These are phyloP conservation scores for Podaxis sp. DNA, from an alignment of 768 basidiomycete species.

Conservation along the genomic window DNA sequence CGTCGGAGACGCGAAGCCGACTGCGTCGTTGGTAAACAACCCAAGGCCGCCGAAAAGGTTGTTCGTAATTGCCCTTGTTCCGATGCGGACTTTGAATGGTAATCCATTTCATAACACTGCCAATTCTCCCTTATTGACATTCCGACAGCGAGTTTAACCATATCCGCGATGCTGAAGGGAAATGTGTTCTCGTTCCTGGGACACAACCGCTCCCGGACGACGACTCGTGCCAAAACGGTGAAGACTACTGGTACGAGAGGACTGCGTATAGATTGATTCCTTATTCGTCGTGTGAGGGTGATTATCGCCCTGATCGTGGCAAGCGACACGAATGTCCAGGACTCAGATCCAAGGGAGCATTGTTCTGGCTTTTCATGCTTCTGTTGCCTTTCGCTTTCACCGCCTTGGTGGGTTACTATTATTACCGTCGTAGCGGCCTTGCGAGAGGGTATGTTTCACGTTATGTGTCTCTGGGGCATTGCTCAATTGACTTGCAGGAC, in stretches of 20 bases:
- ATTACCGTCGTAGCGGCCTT: constrained; percentile 70
- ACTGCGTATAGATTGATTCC: constrained; percentile 91
- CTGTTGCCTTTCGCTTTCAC: constrained; percentile 78
- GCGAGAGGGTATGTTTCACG: constrained; percentile 63
- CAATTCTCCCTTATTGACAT: neutral
- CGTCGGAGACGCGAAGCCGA: constrained; percentile 77
- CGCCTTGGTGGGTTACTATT: constrained; percentile 76
- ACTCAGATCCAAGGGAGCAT: constrained; percentile 60
- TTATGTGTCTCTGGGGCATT: neutral
- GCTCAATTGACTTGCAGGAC: constrained; percentile 40
- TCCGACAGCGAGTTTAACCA: constrained; percentile 89
- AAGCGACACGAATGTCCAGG: constrained; percentile 78
- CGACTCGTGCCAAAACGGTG: constrained; percentile 55
- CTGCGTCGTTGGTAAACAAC: constrained; percentile 79
- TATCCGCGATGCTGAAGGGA: constrained; percentile 59
- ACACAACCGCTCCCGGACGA: constrained; percentile 62
- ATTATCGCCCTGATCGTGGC: constrained; percentile 77
- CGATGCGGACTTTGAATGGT: constrained; percentile 92
- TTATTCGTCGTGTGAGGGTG: constrained; percentile 84
- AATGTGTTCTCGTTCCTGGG: constrained; percentile 78
- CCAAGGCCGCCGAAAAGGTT: constrained; percentile 49
- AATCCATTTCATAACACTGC: constrained; percentile 21
- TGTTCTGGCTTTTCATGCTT: constrained; percentile 85
- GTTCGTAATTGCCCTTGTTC: constrained; percentile 75
- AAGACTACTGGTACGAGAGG: constrained; percentile 90